Evolutionary conservation across 805 yeast species (phyloP), one percentile per base, ranked within the genome.

Genomic region (Wickerhamiella vanderwaltii): DNA sequence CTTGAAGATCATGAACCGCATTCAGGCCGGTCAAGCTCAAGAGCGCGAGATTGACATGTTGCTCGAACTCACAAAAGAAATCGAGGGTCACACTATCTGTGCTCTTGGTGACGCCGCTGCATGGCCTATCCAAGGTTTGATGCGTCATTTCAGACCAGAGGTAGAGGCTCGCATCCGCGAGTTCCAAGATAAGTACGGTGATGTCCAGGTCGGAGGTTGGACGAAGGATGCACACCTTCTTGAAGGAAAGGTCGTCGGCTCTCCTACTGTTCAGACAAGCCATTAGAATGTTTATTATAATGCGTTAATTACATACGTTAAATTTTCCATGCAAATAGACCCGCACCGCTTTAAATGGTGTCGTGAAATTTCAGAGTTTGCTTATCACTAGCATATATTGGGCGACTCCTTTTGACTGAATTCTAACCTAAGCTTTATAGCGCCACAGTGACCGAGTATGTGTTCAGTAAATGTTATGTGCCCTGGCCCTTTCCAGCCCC

Each of bases 21-120:
- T 84, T 60, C 73, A 67, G 48, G 63, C 64, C 46, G 94, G 94
- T 39, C 91, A 82, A 66, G 94, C 91, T 35, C 69, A 72, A 46
- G 77, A 72, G 56, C 73, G 73, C 51, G 94, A 84, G 62, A 84
- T 84, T 54, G 94, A 84, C 57, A 75, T 75, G 82, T 75, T 85
- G 45, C 70, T 73, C 54, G 94, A 84, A 65, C 74, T 84, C 54
- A 77, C 87, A 46, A 80, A 82, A 66, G 85, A 82, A 61, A 75
- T 83, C 52, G 94, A 84, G 64, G 94, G 93, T 38, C 94, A 84
- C 64, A 82, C 94, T 40, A 83, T 83, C 56, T 83, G 94, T 67
- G 94, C 93, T 24, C 69, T 83, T 57, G 94, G 94, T 46, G 94
- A 83, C 58, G 94, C 94, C 25, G 85, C 93, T 45, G 86, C 91